Evolutionary conservation across 345 rosid species (phyloP), one percentile per base, ranked within the genome.

Genomic region (Eucalyptus pauciflora): DNA sequence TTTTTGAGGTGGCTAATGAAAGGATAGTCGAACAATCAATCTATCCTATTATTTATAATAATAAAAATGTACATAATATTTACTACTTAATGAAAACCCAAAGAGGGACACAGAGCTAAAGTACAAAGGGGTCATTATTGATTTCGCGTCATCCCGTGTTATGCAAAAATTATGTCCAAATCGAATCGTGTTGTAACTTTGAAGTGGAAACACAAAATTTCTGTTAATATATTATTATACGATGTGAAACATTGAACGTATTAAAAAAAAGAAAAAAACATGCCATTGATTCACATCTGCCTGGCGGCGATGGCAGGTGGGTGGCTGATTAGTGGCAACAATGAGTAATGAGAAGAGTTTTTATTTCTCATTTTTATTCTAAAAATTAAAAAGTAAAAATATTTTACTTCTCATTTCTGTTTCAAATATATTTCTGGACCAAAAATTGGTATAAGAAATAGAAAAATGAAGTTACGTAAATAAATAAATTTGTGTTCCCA

Each of bases 341-440:
- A 52, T 0, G 1, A 52, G 24, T 4, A 52, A 52, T 52, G 1
- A 18, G 24, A 52, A 52, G 1, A 18, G 0, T 3, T 52, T 52
- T 20, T 52, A 20, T 20, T 52, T 52, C 1, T 0, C 2, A 18
- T 18, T 52, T 52, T 52, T 7, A 18, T 18, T 52, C 10, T 10
- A 52, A 52, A 52, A 52, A 52, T 52, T 52, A 1, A 4, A 8
- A 52, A 2, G 58, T 52, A 20, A 1, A 52, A 20, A 52, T 1
- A 20, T 20, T 52, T 52, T 52, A 52, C 58, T 20, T 20, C 0
- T 52, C 10, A 52, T 52, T 20, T 20, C 0, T 52, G 1, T 52
- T 20, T 52, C 4, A 52, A 52, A 8, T 52, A 52, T 24, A 52
- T 18, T 20, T 52, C 0, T 52, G 0, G 25, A 52, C 25, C 8